A percentile compares a stretch with the other conserved stretches of the same genome.
Evolutionary conservation across 2,329 filamentous ascomycete species (phyloP).

Genomic region (Neonectria sp.): DNA sequence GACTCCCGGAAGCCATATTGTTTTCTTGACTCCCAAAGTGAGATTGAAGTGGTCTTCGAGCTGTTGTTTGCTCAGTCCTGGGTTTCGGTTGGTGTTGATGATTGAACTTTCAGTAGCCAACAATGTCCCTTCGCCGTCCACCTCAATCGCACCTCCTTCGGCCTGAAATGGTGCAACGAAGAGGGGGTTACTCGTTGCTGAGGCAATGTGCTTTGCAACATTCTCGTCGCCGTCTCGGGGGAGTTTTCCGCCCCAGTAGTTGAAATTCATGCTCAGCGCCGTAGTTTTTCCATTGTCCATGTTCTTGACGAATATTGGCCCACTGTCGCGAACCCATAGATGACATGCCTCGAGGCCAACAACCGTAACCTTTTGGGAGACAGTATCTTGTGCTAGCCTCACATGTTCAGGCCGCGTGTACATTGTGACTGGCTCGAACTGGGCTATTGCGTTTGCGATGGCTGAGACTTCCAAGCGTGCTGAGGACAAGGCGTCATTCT

Average conservation of each 20-base stretch:
- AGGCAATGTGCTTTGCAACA: constrained; percentile 32
- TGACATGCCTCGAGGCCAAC: constrained; percentile 29
- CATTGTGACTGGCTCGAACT: constrained; percentile 47
- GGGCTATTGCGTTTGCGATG: constrained; percentile 44
- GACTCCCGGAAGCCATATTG: constrained; percentile 49
- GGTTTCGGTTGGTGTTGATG: constrained; percentile 50
- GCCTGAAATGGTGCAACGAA: constrained; percentile 30
- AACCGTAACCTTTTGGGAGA: constrained; percentile 24
- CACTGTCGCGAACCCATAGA: constrained; percentile 50
- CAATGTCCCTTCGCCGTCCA: constrained; percentile 49
- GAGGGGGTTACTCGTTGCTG: not conserved
- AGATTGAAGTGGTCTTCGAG: constrained; percentile 42
- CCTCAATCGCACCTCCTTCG: constrained; percentile 48
- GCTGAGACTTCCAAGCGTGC: constrained; percentile 42
- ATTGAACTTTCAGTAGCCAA: constrained; percentile 49
- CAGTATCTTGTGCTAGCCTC: constrained; percentile 6
- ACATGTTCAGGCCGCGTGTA: constrained; percentile 28
- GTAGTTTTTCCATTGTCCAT: constrained; percentile 5
- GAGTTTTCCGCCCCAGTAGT: constrained; percentile 48
- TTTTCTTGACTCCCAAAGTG: constrained; percentile 43
- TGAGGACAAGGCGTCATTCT: not conserved
- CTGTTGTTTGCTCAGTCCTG: constrained; percentile 30
- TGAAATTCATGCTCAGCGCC: constrained; percentile 48
- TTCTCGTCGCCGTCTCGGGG: constrained; percentile 23
- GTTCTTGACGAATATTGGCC: constrained; percentile 40